phyloP scores from a whole-genome alignment of 1,139 yeast genomes.

The Meyerozyma smithsonii region DNA sequence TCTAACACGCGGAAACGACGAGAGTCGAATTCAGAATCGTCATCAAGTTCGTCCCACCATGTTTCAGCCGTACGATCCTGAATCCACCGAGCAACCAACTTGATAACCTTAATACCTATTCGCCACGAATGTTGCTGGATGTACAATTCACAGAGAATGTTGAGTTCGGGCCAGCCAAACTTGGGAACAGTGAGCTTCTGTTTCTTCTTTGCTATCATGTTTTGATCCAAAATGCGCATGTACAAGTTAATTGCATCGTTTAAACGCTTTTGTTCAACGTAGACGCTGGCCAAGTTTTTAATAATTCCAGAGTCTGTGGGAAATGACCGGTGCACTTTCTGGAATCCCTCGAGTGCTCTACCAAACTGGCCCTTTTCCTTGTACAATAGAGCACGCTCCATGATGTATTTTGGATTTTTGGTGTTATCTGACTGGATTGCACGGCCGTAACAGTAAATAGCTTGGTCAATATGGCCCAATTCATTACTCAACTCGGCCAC shows the following conservation, averaged over 20 bases:
- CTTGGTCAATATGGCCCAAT: constrained; percentile 72
- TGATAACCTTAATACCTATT: constrained; percentile 61
- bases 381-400: constrained; percentile 62
- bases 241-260: constrained; percentile 81
- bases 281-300: constrained; percentile 71
- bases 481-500: constrained; percentile 75
- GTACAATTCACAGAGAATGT: constrained; percentile 76
- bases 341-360: constrained; percentile 73
- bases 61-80: constrained; percentile 65
- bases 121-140: constrained; percentile 61
- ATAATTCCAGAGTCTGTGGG: constrained; percentile 64
- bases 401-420: constrained; percentile 49
- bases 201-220: constrained; percentile 32
- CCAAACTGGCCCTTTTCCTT: constrained; percentile 59
- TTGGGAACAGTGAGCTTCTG: constrained; percentile 26
- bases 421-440: constrained; percentile 58
- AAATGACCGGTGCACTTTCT: constrained; percentile 51
- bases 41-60: constrained; percentile 76
- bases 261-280: constrained; percentile 69
- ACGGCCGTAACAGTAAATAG: constrained; percentile 73
- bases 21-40: constrained; percentile 78
- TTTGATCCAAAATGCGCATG: constrained; percentile 57
- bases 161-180: constrained; percentile 87
- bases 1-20: constrained; percentile 45
- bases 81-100: constrained; percentile 78